A percentile compares a stretch with the other conserved stretches of the same genome.
Conservation (phyloP, 441 rosid genomes). For the Croton laevigatus region DNA sequence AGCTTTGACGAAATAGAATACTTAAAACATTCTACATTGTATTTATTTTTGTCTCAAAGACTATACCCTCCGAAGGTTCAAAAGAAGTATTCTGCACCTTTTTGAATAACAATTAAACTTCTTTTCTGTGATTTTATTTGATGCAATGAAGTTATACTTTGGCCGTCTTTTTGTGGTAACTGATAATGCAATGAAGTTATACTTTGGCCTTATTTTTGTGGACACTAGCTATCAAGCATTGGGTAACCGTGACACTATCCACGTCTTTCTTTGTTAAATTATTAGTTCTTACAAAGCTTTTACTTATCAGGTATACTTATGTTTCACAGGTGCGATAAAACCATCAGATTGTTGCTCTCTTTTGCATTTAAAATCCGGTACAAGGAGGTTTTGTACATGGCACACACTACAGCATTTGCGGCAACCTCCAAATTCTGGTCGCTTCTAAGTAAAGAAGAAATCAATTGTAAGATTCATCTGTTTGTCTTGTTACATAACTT, state of each 20-base stretch:
- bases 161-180: no score
- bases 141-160: no score
- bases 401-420: slow-evolving; percentile 60
- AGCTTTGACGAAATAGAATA: neutral
- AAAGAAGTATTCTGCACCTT: neutral
- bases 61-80: neutral
- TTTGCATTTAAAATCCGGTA: slow-evolving; percentile 71
- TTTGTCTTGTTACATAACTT: slow-evolving; percentile 6
- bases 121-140: no score
- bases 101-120: no score
- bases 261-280: neutral
- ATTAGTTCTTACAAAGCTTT: neutral
- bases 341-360: slow-evolving; percentile 58
- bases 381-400: slow-evolving; percentile 69
- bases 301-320: slow-evolving; percentile 4
- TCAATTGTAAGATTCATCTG: slow-evolving; percentile 37
- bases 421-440: slow-evolving; percentile 53
- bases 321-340: slow-evolving; percentile 67
- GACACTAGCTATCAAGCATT: neutral
- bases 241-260: neutral
- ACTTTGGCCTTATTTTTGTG: neutral
- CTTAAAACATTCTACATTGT: neutral
- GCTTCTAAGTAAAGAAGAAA: slow-evolving; percentile 62
- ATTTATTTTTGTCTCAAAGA: neutral
- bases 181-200: neutral